Evolutionary conservation across 139 green algal species (phyloP).

Genomic region (Micromonas commoda): DNA sequence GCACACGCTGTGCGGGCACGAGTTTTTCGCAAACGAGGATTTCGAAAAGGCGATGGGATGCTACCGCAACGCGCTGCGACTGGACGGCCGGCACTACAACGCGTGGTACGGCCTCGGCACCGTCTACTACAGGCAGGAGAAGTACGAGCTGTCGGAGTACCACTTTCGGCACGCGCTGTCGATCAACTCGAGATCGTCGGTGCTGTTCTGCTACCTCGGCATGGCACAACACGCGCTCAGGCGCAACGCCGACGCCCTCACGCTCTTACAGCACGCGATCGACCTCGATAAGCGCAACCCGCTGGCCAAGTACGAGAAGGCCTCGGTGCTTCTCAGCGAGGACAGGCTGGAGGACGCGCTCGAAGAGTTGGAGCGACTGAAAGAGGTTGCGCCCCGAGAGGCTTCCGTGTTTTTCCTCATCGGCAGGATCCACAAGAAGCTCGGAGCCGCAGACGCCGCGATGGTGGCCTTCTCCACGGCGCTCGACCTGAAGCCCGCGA

Average conservation of each 20-base stretch:
- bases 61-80: slow-evolving; percentile 76
- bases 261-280: slow-evolving; percentile 65
- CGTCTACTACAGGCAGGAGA: slow-evolving; percentile 88
- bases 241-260: slow-evolving; percentile 58
- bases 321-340: slow-evolving; percentile 62
- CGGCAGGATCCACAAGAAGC: slow-evolving; percentile 67
- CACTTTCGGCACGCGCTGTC: slow-evolving; percentile 68
- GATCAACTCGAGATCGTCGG: slow-evolving; percentile 72
- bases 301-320: slow-evolving; percentile 80
- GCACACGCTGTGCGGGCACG: slow-evolving; percentile 84
- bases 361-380: slow-evolving; percentile 58
- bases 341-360: slow-evolving; percentile 61
- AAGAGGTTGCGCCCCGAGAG: slow-evolving; percentile 74
- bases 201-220: slow-evolving; percentile 86
- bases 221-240: slow-evolving; percentile 69
- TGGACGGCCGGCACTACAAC: slow-evolving; percentile 91
- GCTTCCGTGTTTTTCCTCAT: slow-evolving; percentile 81
- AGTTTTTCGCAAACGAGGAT: slow-evolving; percentile 86
- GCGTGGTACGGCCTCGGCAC: slow-evolving; percentile 92
- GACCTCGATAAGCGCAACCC: slow-evolving; percentile 75
- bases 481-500: slow-evolving; percentile 75
- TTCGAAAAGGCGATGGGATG: slow-evolving; percentile 72
- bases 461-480: slow-evolving; percentile 61
- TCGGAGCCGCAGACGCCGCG: slow-evolving; percentile 60
- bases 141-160: slow-evolving; percentile 77